Evolutionary conservation across 257 asterid species (phyloP).

Genomic region (Salvia hispanica): DNA sequence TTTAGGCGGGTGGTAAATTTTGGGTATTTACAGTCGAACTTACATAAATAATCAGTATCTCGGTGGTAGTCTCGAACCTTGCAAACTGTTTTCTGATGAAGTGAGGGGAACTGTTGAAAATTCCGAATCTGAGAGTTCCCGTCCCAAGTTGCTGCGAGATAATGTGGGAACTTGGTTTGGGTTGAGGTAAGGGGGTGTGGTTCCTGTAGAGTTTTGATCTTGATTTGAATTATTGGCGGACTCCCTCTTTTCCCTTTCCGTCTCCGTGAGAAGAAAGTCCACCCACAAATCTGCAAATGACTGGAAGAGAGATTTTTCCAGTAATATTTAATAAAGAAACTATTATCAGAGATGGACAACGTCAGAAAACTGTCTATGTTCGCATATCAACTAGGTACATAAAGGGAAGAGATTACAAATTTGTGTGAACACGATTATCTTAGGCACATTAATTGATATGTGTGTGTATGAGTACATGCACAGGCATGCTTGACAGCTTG

Average conservation of each 20-base stretch:
- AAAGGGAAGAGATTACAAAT: neutral
- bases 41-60: conserved; percentile 50
- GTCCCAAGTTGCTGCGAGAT: conserved; percentile 44
- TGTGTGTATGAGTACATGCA: too few relatives aligned
- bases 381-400: neutral
- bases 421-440: neutral
- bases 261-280: conserved; percentile 92
- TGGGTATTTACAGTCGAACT: conserved; percentile 41
- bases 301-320: conserved; percentile 45
- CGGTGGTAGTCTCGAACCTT: conserved; percentile 48
- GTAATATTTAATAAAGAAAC: conserved; percentile 10
- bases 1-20: neutral
- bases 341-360: neutral
- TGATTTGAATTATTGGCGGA: conserved; percentile 42
- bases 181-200: neutral
- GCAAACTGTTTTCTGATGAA: conserved; percentile 54
- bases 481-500: too few relatives aligned
- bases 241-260: conserved; percentile 74
- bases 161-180: neutral
- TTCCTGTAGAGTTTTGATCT: conserved; percentile 39
- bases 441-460: neutral
- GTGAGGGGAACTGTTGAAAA: conserved; percentile 91
- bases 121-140: conserved; percentile 67
- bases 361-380: neutral
- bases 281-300: conserved; percentile 97